A percentile compares a stretch with the other conserved stretches of the same genome.
These are phyloP conservation scores for Fomitopsis betulina DNA, from an alignment of 1,284 basidiomycete genomes.

Conservation along the genomic window DNA sequence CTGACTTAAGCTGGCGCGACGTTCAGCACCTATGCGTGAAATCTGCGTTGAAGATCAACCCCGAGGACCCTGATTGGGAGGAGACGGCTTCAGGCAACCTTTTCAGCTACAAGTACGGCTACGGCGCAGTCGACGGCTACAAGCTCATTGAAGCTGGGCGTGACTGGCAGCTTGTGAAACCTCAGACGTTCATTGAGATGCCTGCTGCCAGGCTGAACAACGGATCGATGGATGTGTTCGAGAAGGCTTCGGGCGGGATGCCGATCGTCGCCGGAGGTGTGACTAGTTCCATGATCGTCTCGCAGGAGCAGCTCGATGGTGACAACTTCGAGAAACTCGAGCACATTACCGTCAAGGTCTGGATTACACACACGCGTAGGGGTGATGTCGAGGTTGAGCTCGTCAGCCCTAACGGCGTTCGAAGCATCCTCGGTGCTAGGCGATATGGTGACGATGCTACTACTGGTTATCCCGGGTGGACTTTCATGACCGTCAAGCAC, in stretches of 20 bases:
- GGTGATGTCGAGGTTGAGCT: conserved; percentile 95
- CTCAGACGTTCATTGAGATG: conserved; percentile 87
- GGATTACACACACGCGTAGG: conserved; percentile 83
- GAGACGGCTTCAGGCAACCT: conserved; percentile 71
- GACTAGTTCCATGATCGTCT: conserved; percentile 64
- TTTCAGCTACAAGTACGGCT: conserved; percentile 98
- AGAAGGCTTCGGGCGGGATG: conserved; percentile 61
- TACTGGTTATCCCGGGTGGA: conserved; percentile 89
- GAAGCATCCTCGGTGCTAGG: conserved; percentile 77
- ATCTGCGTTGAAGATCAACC: conserved; percentile 79
- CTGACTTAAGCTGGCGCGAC: conserved; percentile 96
- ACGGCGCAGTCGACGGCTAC: conserved; percentile 85
- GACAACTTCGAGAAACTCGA: conserved; percentile 88
- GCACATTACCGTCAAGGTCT: conserved; percentile 91
- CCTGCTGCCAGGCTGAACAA: conserved; percentile 64
- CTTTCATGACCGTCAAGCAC: conserved; percentile 97
- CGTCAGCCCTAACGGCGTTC: conserved; percentile 81
- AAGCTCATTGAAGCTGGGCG: conserved; percentile 80
- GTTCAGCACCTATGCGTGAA: conserved; percentile 88
- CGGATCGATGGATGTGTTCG: conserved; percentile 55
- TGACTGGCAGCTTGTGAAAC: conserved; percentile 86
- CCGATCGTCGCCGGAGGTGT: conserved; percentile 70
- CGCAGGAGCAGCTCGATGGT: conserved; percentile 62
- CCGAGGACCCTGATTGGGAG: conserved; percentile 95
- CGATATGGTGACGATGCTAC: conserved; percentile 67